Evolutionary conservation across 768 basidiomycete genomes (phyloP).

Genomic region (Tricholoma saponaceum): DNA sequence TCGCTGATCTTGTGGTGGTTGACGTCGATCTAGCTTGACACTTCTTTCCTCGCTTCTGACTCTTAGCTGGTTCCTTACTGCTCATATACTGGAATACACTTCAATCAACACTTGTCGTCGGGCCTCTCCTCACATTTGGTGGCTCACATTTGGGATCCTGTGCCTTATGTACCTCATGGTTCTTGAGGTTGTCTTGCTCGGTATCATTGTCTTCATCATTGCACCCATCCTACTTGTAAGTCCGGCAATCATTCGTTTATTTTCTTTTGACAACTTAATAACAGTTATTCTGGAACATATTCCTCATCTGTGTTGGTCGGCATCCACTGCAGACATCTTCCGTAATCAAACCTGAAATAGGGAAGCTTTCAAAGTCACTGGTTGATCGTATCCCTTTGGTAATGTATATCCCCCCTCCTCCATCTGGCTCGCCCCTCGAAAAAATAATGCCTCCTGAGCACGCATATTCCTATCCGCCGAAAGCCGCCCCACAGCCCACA

Average conservation of each 20-base stretch:
- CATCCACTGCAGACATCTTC: constrained; percentile 74
- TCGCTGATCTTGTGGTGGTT: constrained; percentile 12
- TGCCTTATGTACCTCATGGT: constrained; percentile 77
- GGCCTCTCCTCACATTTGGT: constrained; percentile 81
- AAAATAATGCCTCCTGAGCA: constrained; percentile 34
- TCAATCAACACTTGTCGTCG: constrained; percentile 69
- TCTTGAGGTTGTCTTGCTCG: constrained; percentile 65
- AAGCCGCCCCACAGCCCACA: constrained; percentile 8
- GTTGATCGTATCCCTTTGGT: constrained; percentile 83
- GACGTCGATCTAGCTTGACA: constrained; percentile 41
- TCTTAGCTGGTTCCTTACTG: constrained; percentile 79
- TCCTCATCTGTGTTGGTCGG: constrained; percentile 74
- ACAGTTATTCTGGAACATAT: constrained; percentile 73
- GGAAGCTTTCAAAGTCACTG: constrained; percentile 63
- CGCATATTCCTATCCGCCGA: constrained; percentile 64
- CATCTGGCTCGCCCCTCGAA: constrained; percentile 36
- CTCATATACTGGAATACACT: constrained; percentile 77
- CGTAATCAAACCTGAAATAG: constrained; percentile 74
- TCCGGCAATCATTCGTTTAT: constrained; percentile 4
- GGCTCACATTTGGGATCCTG: constrained; percentile 77
- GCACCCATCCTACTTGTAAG: constrained; percentile 77
- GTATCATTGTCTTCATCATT: constrained; percentile 72
- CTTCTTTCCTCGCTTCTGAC: constrained; percentile 66
- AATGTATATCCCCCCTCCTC: constrained; percentile 80
- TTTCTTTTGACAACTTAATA: neutral